Evolutionary conservation across 1,284 basidiomycete species (phyloP), one percentile per base, ranked within the genome.

Genomic region (Ceratobasidium sp.): DNA sequence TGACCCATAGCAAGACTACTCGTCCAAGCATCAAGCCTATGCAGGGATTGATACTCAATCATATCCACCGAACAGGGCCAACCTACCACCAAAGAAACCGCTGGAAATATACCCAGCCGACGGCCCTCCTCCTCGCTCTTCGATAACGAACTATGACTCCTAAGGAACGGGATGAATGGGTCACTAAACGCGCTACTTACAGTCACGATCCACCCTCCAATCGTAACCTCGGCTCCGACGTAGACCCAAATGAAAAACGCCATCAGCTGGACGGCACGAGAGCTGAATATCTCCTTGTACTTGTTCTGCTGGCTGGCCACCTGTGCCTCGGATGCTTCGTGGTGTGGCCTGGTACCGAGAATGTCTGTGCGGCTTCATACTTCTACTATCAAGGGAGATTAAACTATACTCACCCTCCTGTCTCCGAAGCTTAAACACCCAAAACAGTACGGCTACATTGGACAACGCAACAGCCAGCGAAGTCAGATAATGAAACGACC

Each of bases 401-500:
- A n/a, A n/a, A n/a, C n/a, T n/a, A n/a, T n/a, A n/a, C n/a, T n/a
- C n/a, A 71, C 71, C 68, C 71, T 90, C 85, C 72, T 87, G 86
- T 5, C 77, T 80, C 72, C 84, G 82, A 17, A 85, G 77, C 7
- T 82, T 80, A 78, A 91, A 89, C 0, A 87, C 83, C 1, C 74
- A 71, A 8, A 82, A 70, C 13, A 89, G 74, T 1, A 81, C 35
- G 6, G 79, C 35, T 0, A 79, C 77, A 62, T 86, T 89, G 25
- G 79, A 62, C 15, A 83, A 56, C 0, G 86, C 84, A 17, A 91
- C 71, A 1, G 83, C 85, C 2, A 90, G 77, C 0, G 87, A 89
- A 10, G 80, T 79, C 8, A 90, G 79, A 75, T 86, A 92, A 75
- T 90, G 87, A 74, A 86, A 86, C 10, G 87, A 90, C 83, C 87